These are phyloP conservation scores for Citrus mangshanensis DNA, from an alignment of 345 rosid species.

Conservation along the genomic window DNA sequence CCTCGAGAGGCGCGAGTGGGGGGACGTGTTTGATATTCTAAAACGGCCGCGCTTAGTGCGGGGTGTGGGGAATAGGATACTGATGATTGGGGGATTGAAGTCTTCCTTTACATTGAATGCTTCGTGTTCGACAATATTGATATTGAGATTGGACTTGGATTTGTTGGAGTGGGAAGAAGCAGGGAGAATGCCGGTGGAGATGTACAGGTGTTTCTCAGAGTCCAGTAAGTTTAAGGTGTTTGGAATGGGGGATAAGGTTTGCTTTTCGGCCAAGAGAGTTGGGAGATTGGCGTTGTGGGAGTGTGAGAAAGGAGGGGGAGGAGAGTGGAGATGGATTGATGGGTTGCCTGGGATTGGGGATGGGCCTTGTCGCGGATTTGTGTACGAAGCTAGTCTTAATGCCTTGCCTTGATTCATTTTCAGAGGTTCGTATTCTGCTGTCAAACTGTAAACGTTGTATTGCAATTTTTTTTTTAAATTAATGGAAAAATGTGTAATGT, in stretches of 20 bases:
- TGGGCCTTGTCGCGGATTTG: conserved; percentile 73
- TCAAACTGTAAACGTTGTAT: not conserved
- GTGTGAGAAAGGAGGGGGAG: conserved; percentile 36
- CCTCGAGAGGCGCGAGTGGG: conserved; percentile 80
- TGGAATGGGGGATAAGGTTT: conserved; percentile 77
- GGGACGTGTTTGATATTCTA: conserved; percentile 70
- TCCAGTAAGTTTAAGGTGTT: conserved; percentile 86
- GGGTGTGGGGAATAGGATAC: conserved; percentile 47
- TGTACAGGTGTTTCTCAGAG: conserved; percentile 69
- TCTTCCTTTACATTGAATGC: conserved; percentile 71
- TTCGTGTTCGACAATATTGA: conserved; percentile 71
- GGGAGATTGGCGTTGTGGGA: conserved; percentile 83
- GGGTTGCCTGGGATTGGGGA: conserved; percentile 61
- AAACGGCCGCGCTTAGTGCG: conserved; percentile 79
- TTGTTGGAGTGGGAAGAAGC: conserved; percentile 92
- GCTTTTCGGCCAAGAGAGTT: conserved; percentile 73
- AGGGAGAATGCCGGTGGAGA: conserved; percentile 75
- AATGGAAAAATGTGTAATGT: not conserved
- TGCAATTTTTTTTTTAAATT: not conserved
- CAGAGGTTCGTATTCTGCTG: not conserved
- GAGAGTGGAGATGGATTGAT: conserved; percentile 78
- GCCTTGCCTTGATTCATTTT: conserved; percentile 39
- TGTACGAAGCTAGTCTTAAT: conserved; percentile 58
- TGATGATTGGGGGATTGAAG: conserved; percentile 88
- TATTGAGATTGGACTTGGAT: conserved; percentile 72